These are phyloP conservation scores for Typha latifolia DNA, from an alignment of 176 grass and related monocot genomes.

Conservation along the genomic window DNA sequence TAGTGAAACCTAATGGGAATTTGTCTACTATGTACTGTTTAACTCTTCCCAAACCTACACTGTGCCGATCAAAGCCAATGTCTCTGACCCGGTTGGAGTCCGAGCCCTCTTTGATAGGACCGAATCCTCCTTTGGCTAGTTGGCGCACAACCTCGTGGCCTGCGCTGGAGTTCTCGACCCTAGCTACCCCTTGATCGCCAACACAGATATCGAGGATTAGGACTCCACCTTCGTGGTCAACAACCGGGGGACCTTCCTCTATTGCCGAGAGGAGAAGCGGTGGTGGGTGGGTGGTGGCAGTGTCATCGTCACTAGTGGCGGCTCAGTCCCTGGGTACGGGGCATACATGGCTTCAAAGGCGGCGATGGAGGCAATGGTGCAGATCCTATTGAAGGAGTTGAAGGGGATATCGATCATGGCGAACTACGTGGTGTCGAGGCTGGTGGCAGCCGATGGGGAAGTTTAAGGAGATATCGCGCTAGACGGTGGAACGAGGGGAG, in stretches of 20 bases:
- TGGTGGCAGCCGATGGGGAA: no score
- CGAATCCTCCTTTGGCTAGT: constrained; percentile 21
- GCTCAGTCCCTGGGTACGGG: not conserved
- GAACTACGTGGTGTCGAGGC: constrained; percentile 30
- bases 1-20: no score
- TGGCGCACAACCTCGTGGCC: constrained; percentile 32
- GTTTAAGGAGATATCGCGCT: no score
- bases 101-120: constrained; percentile 32
- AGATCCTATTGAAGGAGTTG: constrained; percentile 23
- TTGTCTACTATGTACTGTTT: no score
- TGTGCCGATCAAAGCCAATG: constrained; percentile 29
- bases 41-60: not conserved
- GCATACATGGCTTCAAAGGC: constrained; percentile 17
- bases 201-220: constrained; percentile 23
- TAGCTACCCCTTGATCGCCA: constrained; percentile 29
- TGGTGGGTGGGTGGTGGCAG: constrained; percentile 28
- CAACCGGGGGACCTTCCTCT: constrained; percentile 36
- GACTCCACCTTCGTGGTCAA: constrained; percentile 34
- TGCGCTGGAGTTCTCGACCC: constrained; percentile 30
- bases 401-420: constrained; percentile 23
- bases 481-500: no score
- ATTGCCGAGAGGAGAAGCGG: constrained; percentile 39
- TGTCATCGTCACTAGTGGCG: constrained; percentile 23
- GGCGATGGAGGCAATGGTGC: constrained; percentile 14
- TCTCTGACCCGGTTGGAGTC: constrained; percentile 28